Conservation (phyloP, 2,329 filamentous ascomycete species). For the Penicillium sp. region DNA sequence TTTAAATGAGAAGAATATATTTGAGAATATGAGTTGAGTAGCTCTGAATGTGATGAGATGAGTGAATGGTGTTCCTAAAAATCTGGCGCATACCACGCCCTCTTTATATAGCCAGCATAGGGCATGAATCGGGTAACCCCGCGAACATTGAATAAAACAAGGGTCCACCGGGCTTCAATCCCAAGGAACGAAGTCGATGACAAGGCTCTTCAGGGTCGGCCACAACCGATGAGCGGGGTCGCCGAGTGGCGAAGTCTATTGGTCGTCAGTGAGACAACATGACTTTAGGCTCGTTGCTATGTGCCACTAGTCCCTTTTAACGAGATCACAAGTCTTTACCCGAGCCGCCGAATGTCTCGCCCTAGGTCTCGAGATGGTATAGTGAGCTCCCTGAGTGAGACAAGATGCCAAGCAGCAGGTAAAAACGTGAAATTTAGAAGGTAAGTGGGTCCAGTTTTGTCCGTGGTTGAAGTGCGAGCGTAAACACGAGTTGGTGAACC, state of each 20-base stretch:
- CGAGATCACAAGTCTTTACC: not conserved
- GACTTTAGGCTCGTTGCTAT: not conserved
- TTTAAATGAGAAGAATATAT: not conserved
- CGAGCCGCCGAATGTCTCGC: not conserved
- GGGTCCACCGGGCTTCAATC: not conserved
- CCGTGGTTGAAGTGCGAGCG: not conserved
- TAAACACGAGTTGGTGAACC: not conserved
- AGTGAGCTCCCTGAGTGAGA: not conserved
- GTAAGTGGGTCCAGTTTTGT: not conserved
- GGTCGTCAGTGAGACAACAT: constrained; percentile 3
- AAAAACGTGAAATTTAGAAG: not conserved
- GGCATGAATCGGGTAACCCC: not conserved
- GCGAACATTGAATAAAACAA: not conserved
- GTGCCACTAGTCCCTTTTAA: not conserved
- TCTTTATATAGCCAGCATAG: not conserved
- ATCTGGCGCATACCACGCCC: not conserved
- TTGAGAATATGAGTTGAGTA: not conserved
- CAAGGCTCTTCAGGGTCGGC: not conserved
- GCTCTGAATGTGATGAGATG: not conserved
- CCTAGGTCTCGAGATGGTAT: not conserved
- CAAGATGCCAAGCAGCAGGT: not conserved
- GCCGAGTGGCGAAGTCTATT: not conserved
- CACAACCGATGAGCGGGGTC: constrained; percentile 1
- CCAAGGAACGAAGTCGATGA: constrained; percentile 4
- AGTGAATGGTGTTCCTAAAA: not conserved